Conservation (phyloP, 1,284 basidiomycete genomes). For the Pseudozyma sp. region DNA sequence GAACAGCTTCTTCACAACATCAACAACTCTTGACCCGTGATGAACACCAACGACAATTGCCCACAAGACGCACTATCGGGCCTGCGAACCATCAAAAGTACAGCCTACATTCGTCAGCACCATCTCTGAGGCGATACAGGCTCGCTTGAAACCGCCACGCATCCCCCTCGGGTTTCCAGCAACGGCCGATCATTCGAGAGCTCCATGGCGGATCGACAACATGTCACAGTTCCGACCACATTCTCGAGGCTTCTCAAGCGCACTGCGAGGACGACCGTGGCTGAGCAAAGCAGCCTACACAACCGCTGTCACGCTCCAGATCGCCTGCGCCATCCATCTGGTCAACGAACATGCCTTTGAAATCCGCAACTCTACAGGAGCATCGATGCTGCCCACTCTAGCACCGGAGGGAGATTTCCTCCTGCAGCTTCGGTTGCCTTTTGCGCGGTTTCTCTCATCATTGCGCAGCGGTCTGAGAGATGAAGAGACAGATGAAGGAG, state of each 20-base stretch:
- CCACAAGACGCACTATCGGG: too few relatives aligned
- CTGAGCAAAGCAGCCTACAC: constrained; percentile 22
- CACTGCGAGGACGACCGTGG: constrained; percentile 14
- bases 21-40: too few relatives aligned
- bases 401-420: constrained; percentile 56
- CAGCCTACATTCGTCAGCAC: too few relatives aligned
- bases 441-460: constrained; percentile 17
- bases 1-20: too few relatives aligned
- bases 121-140: too few relatives aligned
- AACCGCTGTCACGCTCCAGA: constrained; percentile 31
- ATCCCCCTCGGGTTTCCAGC: too few relatives aligned
- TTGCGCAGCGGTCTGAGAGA: neutral
- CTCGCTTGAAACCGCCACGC: too few relatives aligned
- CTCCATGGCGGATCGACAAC: neutral
- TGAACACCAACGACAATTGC: too few relatives aligned
- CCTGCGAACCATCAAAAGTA: too few relatives aligned
- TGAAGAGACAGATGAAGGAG: neutral
- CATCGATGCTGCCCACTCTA: constrained; percentile 65
- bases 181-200: too few relatives aligned
- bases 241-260: neutral
- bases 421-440: constrained; percentile 54
- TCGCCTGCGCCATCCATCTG: constrained; percentile 49
- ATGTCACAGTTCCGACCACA: constrained; percentile 8
- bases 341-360: constrained; percentile 58
- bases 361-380: constrained; percentile 54